Base-by-base conservation (phyloP, 257 asterid genomes). In the Eucommia ulmoides region DNA sequence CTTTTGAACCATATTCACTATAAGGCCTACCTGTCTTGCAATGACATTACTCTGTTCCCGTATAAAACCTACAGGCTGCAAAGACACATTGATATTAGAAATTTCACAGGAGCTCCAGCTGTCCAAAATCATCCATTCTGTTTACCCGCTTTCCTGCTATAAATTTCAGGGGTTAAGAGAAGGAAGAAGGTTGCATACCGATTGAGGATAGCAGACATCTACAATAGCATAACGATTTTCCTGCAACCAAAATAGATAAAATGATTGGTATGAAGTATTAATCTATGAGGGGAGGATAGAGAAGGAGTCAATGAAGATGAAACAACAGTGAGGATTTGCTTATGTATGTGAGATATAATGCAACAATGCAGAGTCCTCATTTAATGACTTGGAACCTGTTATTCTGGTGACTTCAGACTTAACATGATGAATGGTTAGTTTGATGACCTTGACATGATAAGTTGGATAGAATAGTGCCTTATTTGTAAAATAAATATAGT, bases 11-110 rank as follows among this genome's bases (percentile, higher is more conserved):
- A n/a, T n/a, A n/a, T n/a, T n/a, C n/a, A n/a, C n/a, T n/a, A 61
- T 22, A 47, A 57, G 48, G 20, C n/a, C 41, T 83, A 85, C 96
- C 96, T 82, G 96, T 79, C 98, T 80, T 10, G 69, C 84, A 44
- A 89, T 69, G 59, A 81, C 48, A 62, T 80, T 80, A 75, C 98
- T 89, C 71, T 83, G 77, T 74, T 89, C 96, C 24, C 92, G 88
- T 47, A 89, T 85, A 65, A 73, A 79, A 74, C 94, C 96, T 79
- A 70, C 96, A 73, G 96, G 98, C 98, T 89, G 66, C 67, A 65
- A 56, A 42, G 74, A 50, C 45, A 33, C 33, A 49, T 58, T 51
- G 57, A 60, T 51, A 49, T 61, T 52, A 67, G 60, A 61, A 57
- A 52, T 45, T 41, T 18, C 20, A 42, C 15, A 42, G 5, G 20